phyloP scores from a whole-genome alignment of 768 basidiomycete species.

The Sutorius australiensis region DNA sequence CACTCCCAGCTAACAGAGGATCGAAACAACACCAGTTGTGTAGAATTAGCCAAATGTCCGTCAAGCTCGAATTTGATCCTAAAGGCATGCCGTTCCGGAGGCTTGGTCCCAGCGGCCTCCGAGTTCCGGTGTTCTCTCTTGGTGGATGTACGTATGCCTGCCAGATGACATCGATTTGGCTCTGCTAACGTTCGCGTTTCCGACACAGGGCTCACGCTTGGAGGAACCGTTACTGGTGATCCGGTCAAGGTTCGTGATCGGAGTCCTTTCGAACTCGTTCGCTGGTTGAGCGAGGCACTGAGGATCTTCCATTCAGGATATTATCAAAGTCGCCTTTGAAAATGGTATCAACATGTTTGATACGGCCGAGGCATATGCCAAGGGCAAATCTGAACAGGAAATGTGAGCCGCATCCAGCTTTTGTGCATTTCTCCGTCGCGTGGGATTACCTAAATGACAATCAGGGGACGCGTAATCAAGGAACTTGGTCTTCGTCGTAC shows the following conservation, averaged over 20 bases:
- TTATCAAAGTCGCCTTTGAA: constrained; percentile 6
- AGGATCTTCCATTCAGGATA: neutral
- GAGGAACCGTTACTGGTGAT: constrained; percentile 5
- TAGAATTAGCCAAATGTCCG: neutral
- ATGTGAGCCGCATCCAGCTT: neutral
- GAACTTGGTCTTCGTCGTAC: constrained; percentile 8
- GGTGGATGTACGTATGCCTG: constrained; percentile 6
- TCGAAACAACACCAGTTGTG: neutral
- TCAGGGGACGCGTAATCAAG: constrained; percentile 4
- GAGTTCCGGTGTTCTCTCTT: constrained; percentile 7
- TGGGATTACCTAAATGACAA: neutral
- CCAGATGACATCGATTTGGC: neutral
- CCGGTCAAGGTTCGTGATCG: constrained; percentile 3
- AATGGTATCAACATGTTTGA: constrained; percentile 13
- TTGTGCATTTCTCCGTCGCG: neutral
- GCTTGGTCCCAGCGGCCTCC: constrained; percentile 7
- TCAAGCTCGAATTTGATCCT: constrained; percentile 5
- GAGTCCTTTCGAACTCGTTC: neutral
- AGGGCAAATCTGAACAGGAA: constrained; percentile 4
- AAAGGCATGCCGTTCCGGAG: constrained; percentile 8
- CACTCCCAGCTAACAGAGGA: neutral
- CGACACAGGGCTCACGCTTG: constrained; percentile 5
- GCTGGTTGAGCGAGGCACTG: neutral
- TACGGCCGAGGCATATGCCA: constrained; percentile 8
- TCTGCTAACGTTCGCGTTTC: neutral